Evolutionary conservation across 768 basidiomycete genomes (phyloP).

Genomic region (Kwoniella sp.): DNA sequence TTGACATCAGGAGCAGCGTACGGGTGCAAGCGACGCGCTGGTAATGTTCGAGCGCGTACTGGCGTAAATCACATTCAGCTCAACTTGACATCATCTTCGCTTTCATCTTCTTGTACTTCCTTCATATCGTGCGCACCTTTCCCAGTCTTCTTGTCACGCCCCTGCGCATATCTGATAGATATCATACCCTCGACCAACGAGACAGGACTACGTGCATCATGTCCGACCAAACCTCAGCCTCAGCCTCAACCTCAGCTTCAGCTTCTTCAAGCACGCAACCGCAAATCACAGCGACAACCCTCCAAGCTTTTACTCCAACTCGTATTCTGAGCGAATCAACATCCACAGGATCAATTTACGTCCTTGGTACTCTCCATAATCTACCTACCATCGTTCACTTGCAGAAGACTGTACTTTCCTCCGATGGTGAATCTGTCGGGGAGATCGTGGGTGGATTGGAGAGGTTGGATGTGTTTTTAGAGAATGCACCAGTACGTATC

Average conservation of each 20-base stretch:
- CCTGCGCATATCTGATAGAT: no score
- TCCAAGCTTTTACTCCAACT: conserved; percentile 3
- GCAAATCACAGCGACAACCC: neutral
- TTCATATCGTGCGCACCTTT: no score
- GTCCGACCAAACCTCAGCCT: no score
- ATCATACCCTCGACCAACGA: no score
- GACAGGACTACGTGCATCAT: no score
- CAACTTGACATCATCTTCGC: neutral
- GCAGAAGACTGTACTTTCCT: conserved; percentile 40
- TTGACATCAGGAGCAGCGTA: no score
- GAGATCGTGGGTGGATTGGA: conserved; percentile 44
- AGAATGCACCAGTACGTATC: conserved; percentile 71
- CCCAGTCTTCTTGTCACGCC: no score
- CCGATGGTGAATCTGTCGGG: conserved; percentile 25
- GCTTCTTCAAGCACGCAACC: neutral
- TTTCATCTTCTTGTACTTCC: no score
- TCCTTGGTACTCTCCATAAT: conserved; percentile 14
- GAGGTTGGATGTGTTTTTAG: conserved; percentile 72
- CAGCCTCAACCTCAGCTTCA: neutral
- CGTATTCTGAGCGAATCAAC: conserved; percentile 15
- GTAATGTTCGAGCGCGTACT: no score
- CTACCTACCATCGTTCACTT: conserved; percentile 33
- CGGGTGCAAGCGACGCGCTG: no score
- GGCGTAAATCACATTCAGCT: no score
- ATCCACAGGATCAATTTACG: conserved; percentile 12